Evolutionary conservation across 441 rosid genomes (phyloP), one percentile per base, ranked within the genome.

Genomic region (Hypseocharis bilobata): DNA sequence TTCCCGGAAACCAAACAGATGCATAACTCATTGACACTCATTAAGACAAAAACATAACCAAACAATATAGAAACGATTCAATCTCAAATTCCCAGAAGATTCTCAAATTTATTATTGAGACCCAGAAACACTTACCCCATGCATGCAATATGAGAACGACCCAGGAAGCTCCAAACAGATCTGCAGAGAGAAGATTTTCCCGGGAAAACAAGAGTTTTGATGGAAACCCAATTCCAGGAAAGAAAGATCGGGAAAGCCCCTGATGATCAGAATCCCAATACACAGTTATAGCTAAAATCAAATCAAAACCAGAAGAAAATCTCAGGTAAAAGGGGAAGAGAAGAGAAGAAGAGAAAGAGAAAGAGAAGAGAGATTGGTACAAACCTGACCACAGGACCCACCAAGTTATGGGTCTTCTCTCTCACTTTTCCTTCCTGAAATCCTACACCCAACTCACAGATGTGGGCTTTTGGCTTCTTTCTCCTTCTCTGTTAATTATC

Each of bases 41-140:
- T n/a, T n/a, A n/a, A n/a, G n/a, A n/a, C n/a, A n/a, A n/a, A 11
- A 38, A 36, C 64, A 38, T 1, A 25, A 26, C 7, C 38, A 72
- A 66, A 55, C 26, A n/a, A 14, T 22, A 54, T 0, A 56, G 57
- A 61, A 56, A 56, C 30, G 68, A 63, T 54, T 6, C 62, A 67
- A 68, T 4, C 5, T 8, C n/a, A 34, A 66, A 66, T 42, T 26
- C 64, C 59, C 30, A 54, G 11, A 34, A 60, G 60, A 67, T 7
- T 47, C 16, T 44, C 54, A 71, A 77, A 75, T 54, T 64, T 55
- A 59, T 17, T 40, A 67, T 47, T 40, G 29, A 49, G n/a, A 67
- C 22, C 32, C 25, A 40, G 45, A 64, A 72, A 73, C 49, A 70
- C 80, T 73, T 81, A 84, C 88, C 88, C 88, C 86, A 83, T 85